Conservation (phyloP, 176 grass and related monocot species). For the Phyllostachys edulis region DNA sequence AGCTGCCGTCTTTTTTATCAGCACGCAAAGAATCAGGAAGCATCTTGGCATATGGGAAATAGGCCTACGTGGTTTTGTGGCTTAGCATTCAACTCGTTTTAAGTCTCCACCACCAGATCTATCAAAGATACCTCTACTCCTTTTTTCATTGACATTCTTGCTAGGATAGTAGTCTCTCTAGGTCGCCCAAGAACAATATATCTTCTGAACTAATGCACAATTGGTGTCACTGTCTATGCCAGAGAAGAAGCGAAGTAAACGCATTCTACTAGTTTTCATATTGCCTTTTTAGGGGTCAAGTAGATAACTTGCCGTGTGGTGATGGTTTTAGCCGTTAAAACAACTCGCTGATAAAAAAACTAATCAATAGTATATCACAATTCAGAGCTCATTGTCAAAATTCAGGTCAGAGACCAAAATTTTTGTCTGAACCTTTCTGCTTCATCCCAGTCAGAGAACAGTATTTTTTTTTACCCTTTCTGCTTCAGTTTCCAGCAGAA, state of each 20-base stretch:
- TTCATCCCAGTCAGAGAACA: neutral
- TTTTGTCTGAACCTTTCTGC: neutral
- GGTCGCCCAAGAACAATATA: neutral
- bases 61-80: conserved; percentile 3
- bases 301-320: neutral
- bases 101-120: neutral
- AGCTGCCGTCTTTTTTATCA: conserved; percentile 27
- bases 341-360: neutral
- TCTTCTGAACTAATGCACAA: conserved; percentile 1
- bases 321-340: neutral
- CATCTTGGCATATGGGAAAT: neutral
- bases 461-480: neutral
- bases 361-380: neutral
- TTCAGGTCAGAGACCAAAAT: neutral
- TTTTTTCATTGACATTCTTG: conserved; percentile 26
- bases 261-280: neutral
- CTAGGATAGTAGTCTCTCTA: neutral
- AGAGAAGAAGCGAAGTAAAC: conserved; percentile 36
- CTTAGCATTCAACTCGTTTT: neutral
- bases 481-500: neutral
- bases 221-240: conserved; percentile 19
- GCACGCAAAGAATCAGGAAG: conserved; percentile 33
- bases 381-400: neutral
- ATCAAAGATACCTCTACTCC: neutral
- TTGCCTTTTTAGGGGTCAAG: neutral